Percentiles rank a stretch among this genome's conserved stretches.
Conservation (phyloP, 768 basidiomycete genomes). For the Kwoniella mangroviensis region DNA sequence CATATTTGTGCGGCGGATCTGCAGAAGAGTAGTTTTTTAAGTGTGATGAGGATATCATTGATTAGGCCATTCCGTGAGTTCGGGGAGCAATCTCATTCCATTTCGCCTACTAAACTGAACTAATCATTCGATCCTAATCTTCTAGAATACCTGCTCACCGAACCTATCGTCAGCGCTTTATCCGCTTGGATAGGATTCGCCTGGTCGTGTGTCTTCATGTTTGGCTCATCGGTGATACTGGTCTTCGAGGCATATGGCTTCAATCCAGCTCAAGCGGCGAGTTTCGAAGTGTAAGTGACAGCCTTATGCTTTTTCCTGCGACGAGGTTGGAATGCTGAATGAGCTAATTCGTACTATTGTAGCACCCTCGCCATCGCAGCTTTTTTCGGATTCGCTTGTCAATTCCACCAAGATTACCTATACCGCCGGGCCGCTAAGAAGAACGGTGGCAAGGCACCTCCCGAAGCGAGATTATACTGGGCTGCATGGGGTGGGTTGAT, state of each 20-base stretch:
- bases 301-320: background rate
- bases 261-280: slow-evolving; percentile 39
- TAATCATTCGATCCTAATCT: too few relatives aligned
- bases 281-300: slow-evolving; percentile 41
- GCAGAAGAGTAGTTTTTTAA: slow-evolving; percentile 38
- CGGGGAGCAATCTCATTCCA: too few relatives aligned
- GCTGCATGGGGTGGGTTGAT: slow-evolving; percentile 51
- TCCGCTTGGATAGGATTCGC: slow-evolving; percentile 54
- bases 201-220: slow-evolving; percentile 53
- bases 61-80: slow-evolving; percentile 51
- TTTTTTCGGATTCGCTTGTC: slow-evolving; percentile 41
- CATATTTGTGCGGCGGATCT: slow-evolving; percentile 51
- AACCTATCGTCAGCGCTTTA: slow-evolving; percentile 54
- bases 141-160: slow-evolving; percentile 47
- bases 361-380: slow-evolving; percentile 47
- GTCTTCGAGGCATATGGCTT: slow-evolving; percentile 50
- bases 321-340: too few relatives aligned
- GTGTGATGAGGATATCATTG: slow-evolving; percentile 45
- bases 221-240: slow-evolving; percentile 37
- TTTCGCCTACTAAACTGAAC: too few relatives aligned
- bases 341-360: background rate
- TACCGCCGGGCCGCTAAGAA: slow-evolving; percentile 38
- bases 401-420: slow-evolving; percentile 47
- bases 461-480: slow-evolving; percentile 53
- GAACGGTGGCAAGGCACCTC: slow-evolving; percentile 43